phyloP scores from a whole-genome alignment of 2,329 filamentous ascomycete species.

The Xylariaceae sp. region DNA sequence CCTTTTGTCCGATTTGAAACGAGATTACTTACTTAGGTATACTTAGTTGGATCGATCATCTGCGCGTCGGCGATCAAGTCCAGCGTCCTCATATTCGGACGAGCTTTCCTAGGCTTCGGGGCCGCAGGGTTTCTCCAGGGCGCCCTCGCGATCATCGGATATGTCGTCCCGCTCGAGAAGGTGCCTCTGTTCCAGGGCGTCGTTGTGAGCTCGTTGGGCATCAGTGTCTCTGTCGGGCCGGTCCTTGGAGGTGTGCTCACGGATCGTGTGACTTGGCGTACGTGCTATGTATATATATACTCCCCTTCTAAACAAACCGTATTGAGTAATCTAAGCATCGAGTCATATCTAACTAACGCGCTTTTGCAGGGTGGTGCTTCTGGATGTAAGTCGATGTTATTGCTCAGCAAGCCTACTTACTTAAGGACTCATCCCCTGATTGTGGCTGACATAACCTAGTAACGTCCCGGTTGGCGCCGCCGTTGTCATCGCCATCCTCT shows the following conservation, averaged over 20 bases:
- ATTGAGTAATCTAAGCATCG: not conserved
- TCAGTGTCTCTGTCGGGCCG: constrained; percentile 29
- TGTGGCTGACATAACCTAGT: too few relatives aligned
- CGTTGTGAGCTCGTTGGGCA: constrained; percentile 37
- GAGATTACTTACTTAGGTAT: not conserved
- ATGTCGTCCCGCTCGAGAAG: constrained; percentile 35
- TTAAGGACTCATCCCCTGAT: too few relatives aligned
- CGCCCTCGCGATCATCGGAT: constrained; percentile 27
- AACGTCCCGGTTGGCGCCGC: not conserved
- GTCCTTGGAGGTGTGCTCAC: constrained; percentile 10
- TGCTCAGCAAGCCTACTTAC: not conserved
- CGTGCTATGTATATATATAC: too few relatives aligned
- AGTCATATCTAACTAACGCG: not conserved
- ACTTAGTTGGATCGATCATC: constrained; percentile 17
- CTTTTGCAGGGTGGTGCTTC: constrained; percentile 11
- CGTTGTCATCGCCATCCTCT: not conserved
- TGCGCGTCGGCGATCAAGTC: constrained; percentile 21
- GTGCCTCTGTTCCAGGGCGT: constrained; percentile 37
- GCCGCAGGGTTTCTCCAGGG: constrained; percentile 25
- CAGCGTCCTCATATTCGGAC: constrained; percentile 22
- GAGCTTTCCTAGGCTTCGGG: constrained; percentile 23
- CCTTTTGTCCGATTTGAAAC: not conserved
- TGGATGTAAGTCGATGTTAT: constrained; percentile 4
- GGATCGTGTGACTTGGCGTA: constrained; percentile 16
- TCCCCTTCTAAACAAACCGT: too few relatives aligned